These are phyloP conservation scores for Metschnikowia arizonensis DNA, from an alignment of 805 yeast genomes.

Conservation along the genomic window DNA sequence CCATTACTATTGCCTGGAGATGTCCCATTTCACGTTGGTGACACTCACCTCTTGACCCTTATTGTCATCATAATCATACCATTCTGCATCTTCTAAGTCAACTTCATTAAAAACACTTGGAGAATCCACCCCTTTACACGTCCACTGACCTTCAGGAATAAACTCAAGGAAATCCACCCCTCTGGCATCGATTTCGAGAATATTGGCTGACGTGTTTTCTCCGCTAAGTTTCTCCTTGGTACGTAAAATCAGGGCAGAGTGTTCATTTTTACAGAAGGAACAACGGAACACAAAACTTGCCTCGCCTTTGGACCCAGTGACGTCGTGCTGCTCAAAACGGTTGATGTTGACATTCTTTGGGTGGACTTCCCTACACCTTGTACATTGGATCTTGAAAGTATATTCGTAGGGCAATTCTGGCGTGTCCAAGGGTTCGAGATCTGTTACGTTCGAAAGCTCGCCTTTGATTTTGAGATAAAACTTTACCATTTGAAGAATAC, in stretches of 20 bases:
- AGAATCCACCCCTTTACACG: slow-evolving; percentile 50
- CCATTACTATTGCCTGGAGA: slow-evolving; percentile 29
- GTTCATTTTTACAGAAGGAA: slow-evolving; percentile 51
- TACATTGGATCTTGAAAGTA: slow-evolving; percentile 70
- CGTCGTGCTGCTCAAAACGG: slow-evolving; percentile 58
- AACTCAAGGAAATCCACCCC: slow-evolving; percentile 75
- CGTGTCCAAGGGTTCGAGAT: slow-evolving; percentile 57
- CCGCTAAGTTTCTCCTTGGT: slow-evolving; percentile 29
- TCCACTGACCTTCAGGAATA: slow-evolving; percentile 60
- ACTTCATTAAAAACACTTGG: slow-evolving; percentile 55
- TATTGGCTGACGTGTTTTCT: slow-evolving; percentile 41
- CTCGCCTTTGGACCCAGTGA: slow-evolving; percentile 71
- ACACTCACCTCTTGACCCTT: slow-evolving; percentile 77
- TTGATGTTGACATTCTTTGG: slow-evolving; percentile 67
- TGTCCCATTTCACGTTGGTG: slow-evolving; percentile 65
- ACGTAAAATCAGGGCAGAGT: slow-evolving; percentile 32
- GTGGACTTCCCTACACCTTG: slow-evolving; percentile 74
- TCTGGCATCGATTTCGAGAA: slow-evolving; percentile 77
- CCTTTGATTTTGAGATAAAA: slow-evolving; percentile 39
- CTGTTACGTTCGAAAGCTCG: slow-evolving; percentile 52
- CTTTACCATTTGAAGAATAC: slow-evolving; percentile 29
- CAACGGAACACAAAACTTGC: slow-evolving; percentile 82
- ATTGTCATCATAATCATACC: slow-evolving; percentile 94
- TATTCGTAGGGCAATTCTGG: slow-evolving; percentile 64
- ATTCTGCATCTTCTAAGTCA: slow-evolving; percentile 75